phyloP scores from a whole-genome alignment of 2,329 filamentous ascomycete genomes.

The Hypomyces rosellus region DNA sequence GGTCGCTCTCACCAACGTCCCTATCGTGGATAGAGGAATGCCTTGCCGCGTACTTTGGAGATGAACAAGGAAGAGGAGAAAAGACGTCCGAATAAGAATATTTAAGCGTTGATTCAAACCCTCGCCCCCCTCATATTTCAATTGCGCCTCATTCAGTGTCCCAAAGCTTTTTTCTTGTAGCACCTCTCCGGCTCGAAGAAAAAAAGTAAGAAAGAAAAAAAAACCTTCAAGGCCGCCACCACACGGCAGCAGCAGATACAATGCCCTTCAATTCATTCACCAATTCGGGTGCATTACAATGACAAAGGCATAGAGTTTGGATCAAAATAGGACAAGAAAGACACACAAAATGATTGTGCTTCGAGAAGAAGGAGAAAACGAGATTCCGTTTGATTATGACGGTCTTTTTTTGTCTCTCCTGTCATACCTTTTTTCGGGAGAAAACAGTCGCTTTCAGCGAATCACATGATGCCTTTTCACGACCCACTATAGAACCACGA shows the following conservation, averaged over 20 bases:
- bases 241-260: no score
- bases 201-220: no score
- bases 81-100: no score
- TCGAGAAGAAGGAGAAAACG: no score
- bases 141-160: no score
- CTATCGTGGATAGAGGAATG: neutral
- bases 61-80: neutral
- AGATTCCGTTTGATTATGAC: no score
- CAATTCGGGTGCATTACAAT: neutral
- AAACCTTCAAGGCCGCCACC: no score
- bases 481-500: neutral
- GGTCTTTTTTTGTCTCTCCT: neutral
- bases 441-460: neutral
- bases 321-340: neutral
- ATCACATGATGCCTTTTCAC: slow-evolving; percentile 1
- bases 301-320: neutral
- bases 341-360: no score
- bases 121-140: no score
- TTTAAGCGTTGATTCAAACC: no score
- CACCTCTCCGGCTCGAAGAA: no score
- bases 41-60: neutral
- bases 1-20: neutral
- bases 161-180: no score
- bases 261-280: neutral
- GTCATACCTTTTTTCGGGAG: slow-evolving; percentile 1